These are phyloP conservation scores for Cladosporium sp. DNA, from an alignment of 2,329 filamentous ascomycete genomes.

Conservation along the genomic window DNA sequence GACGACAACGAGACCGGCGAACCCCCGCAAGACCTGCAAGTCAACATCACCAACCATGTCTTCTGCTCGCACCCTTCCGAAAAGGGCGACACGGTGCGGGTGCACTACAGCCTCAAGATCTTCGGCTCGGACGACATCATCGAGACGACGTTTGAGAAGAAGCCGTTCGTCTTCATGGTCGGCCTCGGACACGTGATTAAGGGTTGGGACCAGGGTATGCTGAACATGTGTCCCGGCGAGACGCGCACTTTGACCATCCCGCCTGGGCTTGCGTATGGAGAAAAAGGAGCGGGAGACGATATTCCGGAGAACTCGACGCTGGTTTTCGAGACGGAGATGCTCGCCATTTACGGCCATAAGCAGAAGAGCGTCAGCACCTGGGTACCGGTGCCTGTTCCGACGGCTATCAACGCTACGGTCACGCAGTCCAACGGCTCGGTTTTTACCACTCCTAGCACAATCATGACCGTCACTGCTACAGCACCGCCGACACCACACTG, in stretches of 20 bases:
- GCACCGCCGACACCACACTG: slow-evolving; percentile 20
- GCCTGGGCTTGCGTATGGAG: slow-evolving; percentile 76
- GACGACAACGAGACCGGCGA: slow-evolving; percentile 48
- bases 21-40: slow-evolving; percentile 25
- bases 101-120: slow-evolving; percentile 87
- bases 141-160: slow-evolving; percentile 66
- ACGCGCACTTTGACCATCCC: slow-evolving; percentile 89
- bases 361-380: slow-evolving; percentile 20
- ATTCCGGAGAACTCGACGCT: slow-evolving; percentile 83
- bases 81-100: slow-evolving; percentile 70
- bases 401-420: slow-evolving; percentile 7
- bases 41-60: slow-evolving; percentile 9
- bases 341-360: slow-evolving; percentile 72
- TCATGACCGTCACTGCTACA: slow-evolving; percentile 21
- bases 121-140: slow-evolving; percentile 58
- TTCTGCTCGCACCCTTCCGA: slow-evolving; percentile 5
- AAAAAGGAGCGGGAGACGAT: slow-evolving; percentile 72
- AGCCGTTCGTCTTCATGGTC: slow-evolving; percentile 75
- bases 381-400: slow-evolving; percentile 1
- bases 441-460: background rate
- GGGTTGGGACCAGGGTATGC: slow-evolving; percentile 88
- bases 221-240: slow-evolving; percentile 96
- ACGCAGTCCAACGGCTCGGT: slow-evolving; percentile 7
- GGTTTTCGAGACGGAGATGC: slow-evolving; percentile 86
- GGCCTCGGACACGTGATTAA: slow-evolving; percentile 88